Evolutionary conservation across 2,329 filamentous ascomycete species (phyloP).

Genomic region (Trichothecium roseum): DNA sequence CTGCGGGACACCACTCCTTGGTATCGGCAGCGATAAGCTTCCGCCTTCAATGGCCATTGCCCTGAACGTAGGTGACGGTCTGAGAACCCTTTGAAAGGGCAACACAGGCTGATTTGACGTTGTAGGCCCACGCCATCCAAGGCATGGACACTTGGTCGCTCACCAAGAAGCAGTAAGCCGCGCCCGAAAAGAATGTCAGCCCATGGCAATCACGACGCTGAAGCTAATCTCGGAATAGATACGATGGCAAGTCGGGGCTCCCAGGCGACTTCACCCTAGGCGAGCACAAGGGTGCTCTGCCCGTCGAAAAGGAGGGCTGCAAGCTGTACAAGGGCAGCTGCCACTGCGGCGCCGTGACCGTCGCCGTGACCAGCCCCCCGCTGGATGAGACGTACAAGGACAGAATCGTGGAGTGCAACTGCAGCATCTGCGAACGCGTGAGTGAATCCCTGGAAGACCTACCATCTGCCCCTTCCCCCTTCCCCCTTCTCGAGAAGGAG

Average conservation of each 20-base stretch:
- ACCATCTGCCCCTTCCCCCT: not conserved
- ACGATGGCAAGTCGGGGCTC: conserved; percentile 22
- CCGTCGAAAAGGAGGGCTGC: conserved; percentile 24
- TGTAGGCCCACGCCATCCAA: conserved; percentile 32
- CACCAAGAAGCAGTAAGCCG: conserved; percentile 22
- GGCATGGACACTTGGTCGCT: conserved; percentile 30
- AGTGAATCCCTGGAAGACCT: conserved; percentile 5
- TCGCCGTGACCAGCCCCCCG: conserved; percentile 30
- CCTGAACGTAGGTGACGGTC: conserved; percentile 30
- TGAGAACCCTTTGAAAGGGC: no score
- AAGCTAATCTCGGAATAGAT: conserved; percentile 14
- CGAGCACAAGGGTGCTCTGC: conserved; percentile 29
- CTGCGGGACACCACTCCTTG: conserved; percentile 35
- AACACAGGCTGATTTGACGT: no score
- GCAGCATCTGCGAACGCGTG: conserved; percentile 37
- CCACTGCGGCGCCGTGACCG: conserved; percentile 38
- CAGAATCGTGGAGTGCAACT: conserved; percentile 32
- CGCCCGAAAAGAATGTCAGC: not conserved
- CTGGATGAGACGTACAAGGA: conserved; percentile 25
- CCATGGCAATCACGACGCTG: not conserved
- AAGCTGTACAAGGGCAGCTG: conserved; percentile 38
- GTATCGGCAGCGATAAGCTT: conserved; percentile 12
- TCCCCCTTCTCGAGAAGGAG: not conserved
- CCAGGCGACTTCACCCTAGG: conserved; percentile 20
- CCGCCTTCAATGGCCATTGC: conserved; percentile 18